Base-by-base conservation (phyloP, 106 monocot genomes). In the Dendrobium chrysotoxum region DNA sequence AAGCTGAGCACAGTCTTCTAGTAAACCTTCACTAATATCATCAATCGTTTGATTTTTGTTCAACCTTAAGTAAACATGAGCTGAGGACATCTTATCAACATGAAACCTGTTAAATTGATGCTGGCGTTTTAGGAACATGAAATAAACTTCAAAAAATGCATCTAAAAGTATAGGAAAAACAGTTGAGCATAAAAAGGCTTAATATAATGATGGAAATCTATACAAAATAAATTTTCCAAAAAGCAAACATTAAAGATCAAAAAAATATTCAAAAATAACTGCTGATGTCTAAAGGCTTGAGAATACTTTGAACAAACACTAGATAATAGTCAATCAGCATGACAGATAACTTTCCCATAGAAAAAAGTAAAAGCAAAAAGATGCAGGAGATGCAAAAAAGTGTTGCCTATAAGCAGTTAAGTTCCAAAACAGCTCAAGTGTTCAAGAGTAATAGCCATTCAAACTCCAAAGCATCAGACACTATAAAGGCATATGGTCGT, bases 1-100 rank as follows among this genome's bases (percentile, higher is more conserved):
- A 35, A 98, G 90, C 82, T 98, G 97, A 17, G 50, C 92, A 84
- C 97, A 98, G 76, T 98, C 97, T 81, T 98, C 97, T 75, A 98
- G 76, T 39, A 98, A 84, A 66, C 89, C 94, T 79, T 98, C 97
- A 54, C 85, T 91, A 75, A 98, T 92, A 82, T 89, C 90, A 83
- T 98, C 97, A 85, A 98, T 87, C 30, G 94, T 91, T 83, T 98
- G 92, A 42, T 92, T 94, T 86, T 94, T 98, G 75, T 92, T 82
- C 79, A 98, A 53, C 79, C 97, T 90, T 46, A 98, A 28, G 81
- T 98, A 98, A 65, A 98, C 97, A 86, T 98, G 97, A 57, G 97
- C 97, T 73, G 97, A 98, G 18, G 97, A 98, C 88, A 98, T 93
- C 77, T 98, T 98, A 80, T 98, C 97, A 47, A 98, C 97, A 81